phyloP scores from a whole-genome alignment of 2,329 filamentous ascomycete species.

The Knoxdaviesia proteae region DNA sequence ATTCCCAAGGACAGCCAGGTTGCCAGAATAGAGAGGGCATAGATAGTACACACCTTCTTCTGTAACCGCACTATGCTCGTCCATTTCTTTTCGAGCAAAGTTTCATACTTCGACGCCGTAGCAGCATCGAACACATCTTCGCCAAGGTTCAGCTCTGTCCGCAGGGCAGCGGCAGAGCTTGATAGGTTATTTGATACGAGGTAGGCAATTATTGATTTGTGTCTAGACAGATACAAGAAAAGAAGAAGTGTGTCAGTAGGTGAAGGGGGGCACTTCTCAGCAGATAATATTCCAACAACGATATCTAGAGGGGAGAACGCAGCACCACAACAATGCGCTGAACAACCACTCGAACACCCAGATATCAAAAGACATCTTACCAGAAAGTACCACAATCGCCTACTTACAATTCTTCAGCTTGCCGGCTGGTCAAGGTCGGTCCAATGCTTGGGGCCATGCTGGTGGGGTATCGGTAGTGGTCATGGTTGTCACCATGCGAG shows the following conservation, averaged over 20 bases:
- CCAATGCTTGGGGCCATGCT: conserved; percentile 29
- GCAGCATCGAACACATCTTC: conserved; percentile 52
- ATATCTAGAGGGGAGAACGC: no score
- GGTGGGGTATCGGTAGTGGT: no score
- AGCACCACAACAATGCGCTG: no score
- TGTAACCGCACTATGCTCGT: conserved; percentile 85
- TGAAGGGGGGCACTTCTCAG: no score
- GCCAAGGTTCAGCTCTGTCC: conserved; percentile 55
- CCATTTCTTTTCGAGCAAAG: conserved; percentile 93
- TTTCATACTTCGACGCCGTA: conserved; percentile 86
- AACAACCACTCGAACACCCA: no score
- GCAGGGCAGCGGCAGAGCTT: conserved; percentile 47
- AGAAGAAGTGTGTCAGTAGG: not conserved
- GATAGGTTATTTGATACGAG: conserved; percentile 52
- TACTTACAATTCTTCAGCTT: conserved; percentile 75
- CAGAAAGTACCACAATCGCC: no score
- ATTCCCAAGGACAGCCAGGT: not conserved
- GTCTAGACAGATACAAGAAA: conserved; percentile 25
- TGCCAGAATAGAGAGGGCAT: conserved; percentile 3
- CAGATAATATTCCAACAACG: no score
- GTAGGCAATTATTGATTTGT: conserved; percentile 89
- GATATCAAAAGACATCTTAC: no score
- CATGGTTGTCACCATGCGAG: no score
- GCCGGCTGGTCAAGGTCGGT: conserved; percentile 53
- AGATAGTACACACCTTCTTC: conserved; percentile 50